These are phyloP conservation scores for Carallia pectinifolia DNA, from an alignment of 345 rosid species.

Conservation along the genomic window DNA sequence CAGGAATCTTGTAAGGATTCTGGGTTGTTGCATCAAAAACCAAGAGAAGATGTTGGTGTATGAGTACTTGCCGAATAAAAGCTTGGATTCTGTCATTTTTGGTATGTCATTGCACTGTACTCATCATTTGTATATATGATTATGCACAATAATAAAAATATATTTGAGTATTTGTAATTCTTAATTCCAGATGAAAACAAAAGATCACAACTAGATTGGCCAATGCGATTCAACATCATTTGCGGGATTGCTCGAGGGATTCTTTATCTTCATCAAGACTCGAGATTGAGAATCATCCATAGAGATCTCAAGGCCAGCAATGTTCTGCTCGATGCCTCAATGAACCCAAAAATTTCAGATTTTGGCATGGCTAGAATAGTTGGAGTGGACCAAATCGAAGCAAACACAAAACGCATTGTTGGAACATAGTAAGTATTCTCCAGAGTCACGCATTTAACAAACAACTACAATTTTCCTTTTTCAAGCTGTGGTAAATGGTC, in stretches of 20 bases:
- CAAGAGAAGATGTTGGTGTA: no score
- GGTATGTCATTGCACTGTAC: slow-evolving; percentile 1
- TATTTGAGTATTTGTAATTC: background rate
- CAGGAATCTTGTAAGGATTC: no score
- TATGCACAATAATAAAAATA: background rate
- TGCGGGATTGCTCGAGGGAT: slow-evolving; percentile 30
- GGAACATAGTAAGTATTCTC: slow-evolving; percentile 31
- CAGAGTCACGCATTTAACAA: background rate
- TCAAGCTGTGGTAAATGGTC: no score
- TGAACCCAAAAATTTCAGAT: slow-evolving; percentile 33
- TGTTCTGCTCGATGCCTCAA: slow-evolving; percentile 16
- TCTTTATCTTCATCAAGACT: slow-evolving; percentile 24
- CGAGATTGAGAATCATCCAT: slow-evolving; percentile 26
- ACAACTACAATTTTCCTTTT: background rate
- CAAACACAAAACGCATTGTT: slow-evolving; percentile 26
- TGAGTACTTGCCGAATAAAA: no score
- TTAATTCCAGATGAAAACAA: slow-evolving; percentile 13
- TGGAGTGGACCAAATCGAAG: slow-evolving; percentile 24
- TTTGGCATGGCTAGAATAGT: slow-evolving; percentile 35
- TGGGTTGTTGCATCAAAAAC: no score
- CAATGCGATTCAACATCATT: slow-evolving; percentile 21
- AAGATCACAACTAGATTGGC: slow-evolving; percentile 17
- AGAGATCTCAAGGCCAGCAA: slow-evolving; percentile 32
- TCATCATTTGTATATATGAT: background rate
- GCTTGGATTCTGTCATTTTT: slow-evolving; percentile 8